Evolutionary conservation across 2,329 filamentous ascomycete genomes (phyloP), one percentile per base, ranked within the genome.

Genomic region (Ophiostoma australiae): DNA sequence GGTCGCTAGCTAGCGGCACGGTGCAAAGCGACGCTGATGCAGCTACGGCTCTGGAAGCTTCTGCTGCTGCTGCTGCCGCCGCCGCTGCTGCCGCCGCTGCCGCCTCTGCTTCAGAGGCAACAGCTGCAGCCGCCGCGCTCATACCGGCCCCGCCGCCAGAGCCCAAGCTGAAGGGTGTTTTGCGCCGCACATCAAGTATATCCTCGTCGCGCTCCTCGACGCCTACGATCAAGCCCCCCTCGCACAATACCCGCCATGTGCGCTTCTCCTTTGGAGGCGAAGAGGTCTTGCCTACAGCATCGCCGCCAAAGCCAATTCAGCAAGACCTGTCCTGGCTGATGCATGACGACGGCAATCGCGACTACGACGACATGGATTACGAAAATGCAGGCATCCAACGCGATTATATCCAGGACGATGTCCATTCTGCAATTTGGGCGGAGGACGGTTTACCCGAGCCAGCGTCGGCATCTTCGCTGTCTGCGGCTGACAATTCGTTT

Each of bases 211-310:
- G 65, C n/a, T 66, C 73, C 1, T 67, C 70, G 1, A 68, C 65
- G n/a, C 63, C 69, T n/a, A 37, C 33, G 11, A 35, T 52, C 33
- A 52, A 37, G 23, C n/a, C 44, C 3, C 39, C 58, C 5, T 13
- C 39, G 23, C 39, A 66, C 20, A 67, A 39, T 6, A 35, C 33
- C n/a, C 83, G 87, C 39, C 83, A 86, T 72, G 88, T 90, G 71
- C 86, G 88, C 67, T 90, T 90, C 73, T 84, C 88, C 52, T 84
- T 89, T 66, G 83, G 84, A 76, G 87, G 87, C 70, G 80, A 83
- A 73, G 86, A 89, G 75, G 86, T 90, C 48, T 79, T 88, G 71
- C 86, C 87, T 27, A 88, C 87, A 66, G 80, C 83, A 35, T 88
- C 86, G 31, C 87, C 87, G 67, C 81, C 71, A 3, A 6, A 8